Base-by-base conservation (phyloP, 225 moss, liverwort and hornwort genomes). In the Bryoerythrophyllum caledonicum region DNA sequence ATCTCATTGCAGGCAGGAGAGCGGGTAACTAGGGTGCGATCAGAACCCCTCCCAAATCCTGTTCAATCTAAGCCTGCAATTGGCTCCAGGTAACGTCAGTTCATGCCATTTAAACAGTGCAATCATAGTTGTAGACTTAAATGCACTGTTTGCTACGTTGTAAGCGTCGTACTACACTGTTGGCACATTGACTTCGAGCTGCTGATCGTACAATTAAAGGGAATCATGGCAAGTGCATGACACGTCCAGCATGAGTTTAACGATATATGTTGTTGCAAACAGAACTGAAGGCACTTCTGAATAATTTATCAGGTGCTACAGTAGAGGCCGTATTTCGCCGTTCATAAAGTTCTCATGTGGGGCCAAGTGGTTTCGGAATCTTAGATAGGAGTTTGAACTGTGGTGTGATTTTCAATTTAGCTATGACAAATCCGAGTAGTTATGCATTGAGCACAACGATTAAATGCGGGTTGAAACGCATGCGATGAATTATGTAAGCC, bases 41-140 rank as follows among this genome's bases (percentile, higher is more conserved):
- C 91, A 59, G 91, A 85, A 28, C 89, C 92, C 35, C 78, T 92
- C 41, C 82, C 86, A 41, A 86, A 83, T 77, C 76, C 81, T 60
- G 73, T 74, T 26, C 86, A 82, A 74, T 26, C 68, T 13, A 91
- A 82, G 73, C 76, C 83, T 72, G 74, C 81, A 67, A 82, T 85
- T 81, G 84, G 74, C 71, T 67, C 61, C 61, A 85, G 83, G 89
- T 85, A 88, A 66, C 20, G 13, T 72, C 75, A 68, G 61, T 52
- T 38, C 38, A 8, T 41, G 34, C 27, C 65, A 25, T 15, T 23
- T 69, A 44, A 43, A 54, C 68, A 69, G 20, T 7, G 26, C 12
- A 13, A 44, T 61, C 19, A 26, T 56, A 56, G 44, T 75, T 51
- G 4, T 54, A 32, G 54, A 74, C 32, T 74, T 74, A 26, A 59